Evolutionary conservation across 768 basidiomycete genomes (phyloP).

Genomic region (Suillus luteus): DNA sequence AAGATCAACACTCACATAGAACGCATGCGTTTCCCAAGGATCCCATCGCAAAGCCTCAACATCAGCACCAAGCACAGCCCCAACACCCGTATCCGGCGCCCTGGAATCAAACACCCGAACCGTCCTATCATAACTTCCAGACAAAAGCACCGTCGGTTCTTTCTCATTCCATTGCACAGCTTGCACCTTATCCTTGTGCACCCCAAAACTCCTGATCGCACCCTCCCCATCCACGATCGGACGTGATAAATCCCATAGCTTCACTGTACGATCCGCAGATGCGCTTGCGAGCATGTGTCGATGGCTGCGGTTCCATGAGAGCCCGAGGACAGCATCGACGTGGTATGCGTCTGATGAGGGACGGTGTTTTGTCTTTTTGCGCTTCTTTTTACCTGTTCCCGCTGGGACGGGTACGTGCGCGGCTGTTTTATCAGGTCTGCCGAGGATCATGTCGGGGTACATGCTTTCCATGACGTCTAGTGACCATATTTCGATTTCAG

Average conservation of each 20-base stretch:
- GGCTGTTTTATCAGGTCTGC: constrained; percentile 81
- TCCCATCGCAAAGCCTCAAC: constrained; percentile 96
- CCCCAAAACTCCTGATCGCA: constrained; percentile 74
- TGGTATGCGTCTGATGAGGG: constrained; percentile 67
- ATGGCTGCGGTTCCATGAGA: constrained; percentile 91
- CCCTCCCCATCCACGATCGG: constrained; percentile 53
- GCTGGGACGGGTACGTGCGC: constrained; percentile 76
- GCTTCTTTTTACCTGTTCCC: constrained; percentile 97
- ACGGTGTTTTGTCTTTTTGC: constrained; percentile 80
- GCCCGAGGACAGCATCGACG: constrained; percentile 89
- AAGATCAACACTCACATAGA: constrained; percentile 64
- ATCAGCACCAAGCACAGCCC: constrained; percentile 85
- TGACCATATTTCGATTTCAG: constrained; percentile 99
- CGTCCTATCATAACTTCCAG: constrained; percentile 92
- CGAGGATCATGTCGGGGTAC: constrained; percentile 91
- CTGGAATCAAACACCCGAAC: constrained; percentile 94
- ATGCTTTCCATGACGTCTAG: constrained; percentile 91
- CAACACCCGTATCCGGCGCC: constrained; percentile 78
- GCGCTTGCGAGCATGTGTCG: constrained; percentile 91
- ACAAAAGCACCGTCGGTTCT: constrained; percentile 87
- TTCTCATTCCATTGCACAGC: constrained; percentile 93
- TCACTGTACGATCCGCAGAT: constrained; percentile 93
- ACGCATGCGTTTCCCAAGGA: constrained; percentile 85
- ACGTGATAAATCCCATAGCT: constrained; percentile 92
- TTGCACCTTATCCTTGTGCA: constrained; percentile 94